phyloP scores from a whole-genome alignment of 257 asterid genomes.

The Petunia secreta region DNA sequence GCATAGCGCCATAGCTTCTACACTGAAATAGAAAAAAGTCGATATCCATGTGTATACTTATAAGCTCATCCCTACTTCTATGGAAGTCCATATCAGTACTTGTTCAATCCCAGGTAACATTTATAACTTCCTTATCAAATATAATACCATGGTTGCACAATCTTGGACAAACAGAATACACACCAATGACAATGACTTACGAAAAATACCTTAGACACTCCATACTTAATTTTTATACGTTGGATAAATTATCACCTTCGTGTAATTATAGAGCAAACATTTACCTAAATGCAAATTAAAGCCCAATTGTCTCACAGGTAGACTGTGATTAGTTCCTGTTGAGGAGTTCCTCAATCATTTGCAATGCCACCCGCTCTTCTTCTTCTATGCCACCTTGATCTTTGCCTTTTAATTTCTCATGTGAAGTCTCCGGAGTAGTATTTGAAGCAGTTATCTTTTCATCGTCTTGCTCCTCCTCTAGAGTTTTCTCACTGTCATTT shows the following conservation, averaged over 20 bases:
- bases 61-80: background rate
- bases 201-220: background rate
- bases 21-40: background rate
- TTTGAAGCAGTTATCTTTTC: background rate
- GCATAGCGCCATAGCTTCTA: background rate
- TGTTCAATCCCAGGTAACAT: background rate
- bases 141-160: background rate
- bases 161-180: background rate
- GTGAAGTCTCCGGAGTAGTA: background rate
- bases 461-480: background rate
- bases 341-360: conserved; percentile 63
- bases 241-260: background rate
- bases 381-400: conserved; percentile 37
- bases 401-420: background rate
- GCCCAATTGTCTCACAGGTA: background rate
- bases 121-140: background rate
- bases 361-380: conserved; percentile 56
- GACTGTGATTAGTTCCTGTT: conserved; percentile 36
- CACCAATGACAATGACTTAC: conserved; percentile 19
- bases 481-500: background rate
- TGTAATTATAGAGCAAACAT: conserved; percentile 13
- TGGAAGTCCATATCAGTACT: conserved; percentile 28
- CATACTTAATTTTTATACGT: background rate
- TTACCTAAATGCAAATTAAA: background rate
- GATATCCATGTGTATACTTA: background rate